phyloP scores from a whole-genome alignment of 2,329 filamentous ascomycete species.

The Colletotrichum salicis region DNA sequence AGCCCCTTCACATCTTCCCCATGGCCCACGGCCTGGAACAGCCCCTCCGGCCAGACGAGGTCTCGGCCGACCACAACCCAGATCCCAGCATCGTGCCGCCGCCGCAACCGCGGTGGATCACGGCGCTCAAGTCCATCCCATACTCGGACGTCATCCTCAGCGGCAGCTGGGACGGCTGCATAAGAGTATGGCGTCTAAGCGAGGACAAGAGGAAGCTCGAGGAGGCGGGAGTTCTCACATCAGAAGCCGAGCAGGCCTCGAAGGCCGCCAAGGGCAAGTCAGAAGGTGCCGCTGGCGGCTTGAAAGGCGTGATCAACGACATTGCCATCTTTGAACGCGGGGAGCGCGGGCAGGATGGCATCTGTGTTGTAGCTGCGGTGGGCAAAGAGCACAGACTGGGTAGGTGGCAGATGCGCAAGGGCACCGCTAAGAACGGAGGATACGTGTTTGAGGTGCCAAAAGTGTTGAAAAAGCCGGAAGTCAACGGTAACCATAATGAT shows the following conservation, averaged over 20 bases:
- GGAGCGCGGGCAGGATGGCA: slow-evolving; percentile 77
- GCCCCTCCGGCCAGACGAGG: slow-evolving; percentile 72
- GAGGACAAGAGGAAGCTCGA: slow-evolving; percentile 85
- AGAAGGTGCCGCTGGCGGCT: slow-evolving; percentile 39
- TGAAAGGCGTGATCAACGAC: slow-evolving; percentile 84
- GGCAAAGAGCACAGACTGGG: slow-evolving; percentile 89
- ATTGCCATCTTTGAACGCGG: slow-evolving; percentile 88
- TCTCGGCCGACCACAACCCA: slow-evolving; percentile 77
- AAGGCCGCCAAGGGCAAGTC: slow-evolving; percentile 33
- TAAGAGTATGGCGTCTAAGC: slow-evolving; percentile 86
- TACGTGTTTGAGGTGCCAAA: slow-evolving; percentile 84
- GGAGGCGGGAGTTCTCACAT: slow-evolving; percentile 70
- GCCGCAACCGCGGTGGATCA: slow-evolving; percentile 86
- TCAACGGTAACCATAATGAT: slow-evolving; percentile 49
- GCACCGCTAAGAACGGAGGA: slow-evolving; percentile 79
- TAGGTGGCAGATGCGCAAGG: slow-evolving; percentile 75
- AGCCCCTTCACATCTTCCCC: slow-evolving; percentile 82
- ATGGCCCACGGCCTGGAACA: slow-evolving; percentile 88
- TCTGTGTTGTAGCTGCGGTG: slow-evolving; percentile 87
- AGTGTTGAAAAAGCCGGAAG: slow-evolving; percentile 44
- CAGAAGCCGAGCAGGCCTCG: slow-evolving; percentile 32
- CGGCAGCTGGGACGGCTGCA: slow-evolving; percentile 92
- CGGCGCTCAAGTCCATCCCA: slow-evolving; percentile 84
- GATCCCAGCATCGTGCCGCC: slow-evolving; percentile 68
- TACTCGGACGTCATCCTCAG: slow-evolving; percentile 91